Evolutionary conservation across 768 basidiomycete species (phyloP).

Genomic region (Amylocystis lapponica): DNA sequence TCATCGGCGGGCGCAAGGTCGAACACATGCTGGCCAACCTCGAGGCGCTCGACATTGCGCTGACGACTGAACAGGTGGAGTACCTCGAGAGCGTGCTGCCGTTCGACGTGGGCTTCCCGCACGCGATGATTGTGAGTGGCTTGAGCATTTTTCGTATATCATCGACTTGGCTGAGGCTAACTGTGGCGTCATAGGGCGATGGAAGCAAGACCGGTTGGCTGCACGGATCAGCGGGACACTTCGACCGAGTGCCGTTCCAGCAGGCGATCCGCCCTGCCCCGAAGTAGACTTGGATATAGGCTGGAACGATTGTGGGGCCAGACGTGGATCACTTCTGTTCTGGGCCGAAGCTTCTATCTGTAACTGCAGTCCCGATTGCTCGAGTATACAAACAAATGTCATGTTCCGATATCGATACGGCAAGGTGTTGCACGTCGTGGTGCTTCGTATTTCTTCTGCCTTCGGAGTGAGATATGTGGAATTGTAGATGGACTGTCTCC

Average conservation of each 20-base stretch:
- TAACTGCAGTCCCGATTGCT: too few relatives aligned
- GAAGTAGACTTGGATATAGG: too few relatives aligned
- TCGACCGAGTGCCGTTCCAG: conserved; percentile 18
- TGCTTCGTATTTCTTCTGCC: too few relatives aligned
- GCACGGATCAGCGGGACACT: conserved; percentile 11
- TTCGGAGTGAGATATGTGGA: too few relatives aligned
- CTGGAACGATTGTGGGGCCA: too few relatives aligned
- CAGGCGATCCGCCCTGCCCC: conserved; percentile 15
- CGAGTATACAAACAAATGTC: too few relatives aligned
- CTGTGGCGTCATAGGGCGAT: conserved; percentile 5
- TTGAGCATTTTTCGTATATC: neutral
- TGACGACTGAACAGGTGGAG: conserved; percentile 17
- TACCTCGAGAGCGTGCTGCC: conserved; percentile 16
- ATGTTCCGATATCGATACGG: too few relatives aligned
- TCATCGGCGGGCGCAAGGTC: conserved; percentile 13
- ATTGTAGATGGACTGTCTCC: too few relatives aligned
- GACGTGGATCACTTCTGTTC: too few relatives aligned
- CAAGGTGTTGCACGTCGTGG: too few relatives aligned
- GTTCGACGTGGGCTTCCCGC: conserved; percentile 19
- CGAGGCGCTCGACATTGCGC: conserved; percentile 9
- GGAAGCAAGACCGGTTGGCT: conserved; percentile 3
- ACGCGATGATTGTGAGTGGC: conserved; percentile 17
- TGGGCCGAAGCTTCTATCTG: too few relatives aligned
- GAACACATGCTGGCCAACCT: conserved; percentile 18
- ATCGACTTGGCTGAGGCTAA: neutral